Evolutionary conservation across 2,329 filamentous ascomycete genomes (phyloP).

Genomic region (Paracoccidioides brasiliensis): DNA sequence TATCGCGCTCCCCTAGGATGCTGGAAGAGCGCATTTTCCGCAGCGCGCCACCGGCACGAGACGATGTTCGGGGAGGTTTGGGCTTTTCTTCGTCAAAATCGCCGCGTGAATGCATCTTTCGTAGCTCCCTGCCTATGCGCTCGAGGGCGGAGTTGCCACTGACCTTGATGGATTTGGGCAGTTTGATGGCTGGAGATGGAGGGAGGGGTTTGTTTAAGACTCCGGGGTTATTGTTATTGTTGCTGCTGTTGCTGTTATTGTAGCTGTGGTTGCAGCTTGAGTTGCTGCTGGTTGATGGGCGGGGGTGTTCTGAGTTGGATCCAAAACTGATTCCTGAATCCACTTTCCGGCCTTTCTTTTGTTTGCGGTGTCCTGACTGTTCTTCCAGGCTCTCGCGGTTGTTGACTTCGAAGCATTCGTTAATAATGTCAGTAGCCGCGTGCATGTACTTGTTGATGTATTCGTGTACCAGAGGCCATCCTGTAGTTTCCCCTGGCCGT

Average conservation of each 20-base stretch:
- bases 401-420: constrained; percentile 42
- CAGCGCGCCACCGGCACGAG: constrained; percentile 11
- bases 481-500: constrained; percentile 38
- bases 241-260: constrained; percentile 11
- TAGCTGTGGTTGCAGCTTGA: constrained; percentile 16
- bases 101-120: constrained; percentile 43
- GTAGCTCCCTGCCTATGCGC: constrained; percentile 46
- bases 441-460: constrained; percentile 46
- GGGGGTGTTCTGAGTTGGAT: constrained; percentile 17
- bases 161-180: constrained; percentile 13
- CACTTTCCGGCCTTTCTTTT: constrained; percentile 41
- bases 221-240: background rate
- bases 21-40: constrained; percentile 25
- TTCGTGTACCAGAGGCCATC: constrained; percentile 39
- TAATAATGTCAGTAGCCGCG: constrained; percentile 47
- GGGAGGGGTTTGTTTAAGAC: constrained; percentile 31
- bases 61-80: background rate
- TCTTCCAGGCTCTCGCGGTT: constrained; percentile 29
- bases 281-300: constrained; percentile 26
- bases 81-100: constrained; percentile 34
- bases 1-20: constrained; percentile 16
- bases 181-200: constrained; percentile 18
- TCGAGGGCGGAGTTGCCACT: constrained; percentile 41
- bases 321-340: constrained; percentile 53
- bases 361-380: constrained; percentile 17